phyloP scores from a whole-genome alignment of 2,329 filamentous ascomycete species.

The Ascocoryne sarcoides region DNA sequence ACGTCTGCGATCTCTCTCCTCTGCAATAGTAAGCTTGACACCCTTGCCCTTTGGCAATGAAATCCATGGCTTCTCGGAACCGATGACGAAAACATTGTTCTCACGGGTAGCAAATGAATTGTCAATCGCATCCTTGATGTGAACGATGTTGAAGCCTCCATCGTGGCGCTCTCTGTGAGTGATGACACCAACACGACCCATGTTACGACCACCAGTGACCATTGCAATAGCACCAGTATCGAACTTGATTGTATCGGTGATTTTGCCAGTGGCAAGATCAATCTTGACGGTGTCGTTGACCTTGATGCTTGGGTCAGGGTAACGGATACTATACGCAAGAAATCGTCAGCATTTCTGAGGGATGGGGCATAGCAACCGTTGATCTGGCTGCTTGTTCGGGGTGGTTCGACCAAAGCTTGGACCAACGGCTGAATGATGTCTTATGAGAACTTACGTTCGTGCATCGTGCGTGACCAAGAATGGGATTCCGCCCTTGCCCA shows the following conservation, averaged over 20 bases:
- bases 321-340: slow-evolving; percentile 72
- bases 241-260: slow-evolving; percentile 96
- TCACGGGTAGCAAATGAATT: slow-evolving; percentile 99
- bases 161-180: slow-evolving; percentile 99
- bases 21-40: slow-evolving; percentile 98
- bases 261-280: slow-evolving; percentile 93
- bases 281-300: slow-evolving; percentile 99
- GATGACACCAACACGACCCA: slow-evolving; percentile 99
- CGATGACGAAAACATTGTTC: slow-evolving; percentile 99
- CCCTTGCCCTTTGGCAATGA: slow-evolving; percentile 99
- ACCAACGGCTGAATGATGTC: slow-evolving; percentile 99
- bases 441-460: slow-evolving; percentile 96
- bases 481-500: slow-evolving; percentile 99
- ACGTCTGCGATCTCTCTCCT: slow-evolving; percentile 97
- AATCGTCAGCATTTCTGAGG: slow-evolving; percentile 27
- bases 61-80: slow-evolving; percentile 98
- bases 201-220: slow-evolving; percentile 99
- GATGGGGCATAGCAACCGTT: slow-evolving; percentile 27
- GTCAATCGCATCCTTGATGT: slow-evolving; percentile 99
- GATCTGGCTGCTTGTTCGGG: slow-evolving; percentile 25
- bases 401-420: slow-evolving; percentile 81
- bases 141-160: slow-evolving; percentile 99
- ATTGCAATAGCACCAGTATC: slow-evolving; percentile 97
- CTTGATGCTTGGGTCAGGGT: slow-evolving; percentile 97
- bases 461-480: slow-evolving; percentile 99